phyloP scores from a whole-genome alignment of 768 basidiomycete species.

The Lanmaoa rubissima region DNA sequence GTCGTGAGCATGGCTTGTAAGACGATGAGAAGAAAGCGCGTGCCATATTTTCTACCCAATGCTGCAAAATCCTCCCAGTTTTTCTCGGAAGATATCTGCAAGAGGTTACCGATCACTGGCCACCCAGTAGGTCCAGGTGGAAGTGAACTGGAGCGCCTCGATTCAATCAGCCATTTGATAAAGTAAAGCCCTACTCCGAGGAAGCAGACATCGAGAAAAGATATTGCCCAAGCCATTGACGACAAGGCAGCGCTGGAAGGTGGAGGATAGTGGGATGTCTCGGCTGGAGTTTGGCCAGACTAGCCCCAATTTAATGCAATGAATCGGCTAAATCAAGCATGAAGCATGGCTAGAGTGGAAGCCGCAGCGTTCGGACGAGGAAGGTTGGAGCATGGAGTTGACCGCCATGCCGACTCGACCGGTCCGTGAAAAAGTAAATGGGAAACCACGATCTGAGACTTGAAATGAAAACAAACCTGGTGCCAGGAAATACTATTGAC shows the following conservation, averaged over 20 bases:
- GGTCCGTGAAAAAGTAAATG: neutral
- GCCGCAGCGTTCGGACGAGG: neutral
- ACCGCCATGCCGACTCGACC: neutral
- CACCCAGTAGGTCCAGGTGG: slow-evolving; percentile 25
- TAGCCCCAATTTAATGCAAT: neutral
- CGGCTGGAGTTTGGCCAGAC: too few relatives aligned
- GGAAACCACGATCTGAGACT: neutral
- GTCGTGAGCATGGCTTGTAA: neutral
- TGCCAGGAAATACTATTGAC: neutral
- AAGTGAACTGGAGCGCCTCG: neutral
- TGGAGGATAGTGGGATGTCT: neutral
- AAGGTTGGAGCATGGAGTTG: neutral
- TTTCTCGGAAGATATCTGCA: slow-evolving; percentile 49
- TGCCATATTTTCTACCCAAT: slow-evolving; percentile 55
- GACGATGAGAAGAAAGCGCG: slow-evolving; percentile 1
- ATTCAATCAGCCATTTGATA: neutral
- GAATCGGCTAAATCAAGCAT: neutral
- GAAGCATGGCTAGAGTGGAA: neutral
- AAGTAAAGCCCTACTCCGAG: slow-evolving; percentile 19
- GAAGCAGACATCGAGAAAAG: slow-evolving; percentile 6
- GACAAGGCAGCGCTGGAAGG: neutral
- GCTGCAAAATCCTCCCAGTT: slow-evolving; percentile 53
- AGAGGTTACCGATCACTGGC: slow-evolving; percentile 51
- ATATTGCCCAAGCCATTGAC: neutral
- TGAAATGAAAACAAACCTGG: neutral